A percentile compares a stretch with the other conserved stretches of the same genome.
These are phyloP conservation scores for Phytophthora colocasiae DNA, from an alignment of 352 stramenopile species.

Conservation along the genomic window DNA sequence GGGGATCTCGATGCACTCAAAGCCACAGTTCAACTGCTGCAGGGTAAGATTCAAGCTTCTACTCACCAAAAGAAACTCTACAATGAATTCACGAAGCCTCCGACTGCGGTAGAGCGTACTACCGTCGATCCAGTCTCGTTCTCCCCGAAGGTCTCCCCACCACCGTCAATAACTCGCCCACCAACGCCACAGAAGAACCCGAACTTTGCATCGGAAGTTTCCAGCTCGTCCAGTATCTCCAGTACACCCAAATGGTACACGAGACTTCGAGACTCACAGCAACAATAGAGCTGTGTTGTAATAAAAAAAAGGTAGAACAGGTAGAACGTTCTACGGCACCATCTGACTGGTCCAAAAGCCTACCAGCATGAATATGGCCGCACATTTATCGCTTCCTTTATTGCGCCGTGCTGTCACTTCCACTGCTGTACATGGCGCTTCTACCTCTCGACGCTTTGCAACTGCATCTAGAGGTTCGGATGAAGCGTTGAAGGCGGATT, in stretches of 20 bases:
- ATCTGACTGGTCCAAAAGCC: slow-evolving; percentile 33
- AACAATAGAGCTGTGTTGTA: too few species aligned
- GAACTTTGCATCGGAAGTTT: slow-evolving; percentile 8
- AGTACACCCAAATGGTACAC: slow-evolving; percentile 70
- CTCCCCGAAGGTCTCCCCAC: slow-evolving; percentile 39
- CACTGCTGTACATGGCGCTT: not conserved
- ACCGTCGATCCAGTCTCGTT: not conserved
- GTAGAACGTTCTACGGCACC: too few species aligned
- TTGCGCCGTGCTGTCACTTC: slow-evolving; percentile 10
- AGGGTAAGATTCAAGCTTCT: slow-evolving; percentile 22
- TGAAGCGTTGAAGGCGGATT: slow-evolving; percentile 68
- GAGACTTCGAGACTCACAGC: slow-evolving; percentile 46
- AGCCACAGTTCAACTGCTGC: slow-evolving; percentile 54
- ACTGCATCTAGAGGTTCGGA: slow-evolving; percentile 35
- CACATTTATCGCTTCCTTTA: slow-evolving; percentile 27
- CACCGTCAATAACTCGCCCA: slow-evolving; percentile 47
- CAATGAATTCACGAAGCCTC: slow-evolving; percentile 3
- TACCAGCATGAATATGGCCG: slow-evolving; percentile 9
- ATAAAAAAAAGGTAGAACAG: too few species aligned
- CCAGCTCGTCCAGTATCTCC: slow-evolving; percentile 27
- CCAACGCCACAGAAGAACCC: slow-evolving; percentile 32
- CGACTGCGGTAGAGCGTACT: not conserved
- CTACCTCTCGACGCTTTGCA: slow-evolving; percentile 18
- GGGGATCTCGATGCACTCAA: slow-evolving; percentile 76
- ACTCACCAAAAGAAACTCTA: slow-evolving; percentile 33